Evolutionary conservation across 192 early-diverging fungal genomes (phyloP).

Genomic region (Irineochytrium annulatum): DNA sequence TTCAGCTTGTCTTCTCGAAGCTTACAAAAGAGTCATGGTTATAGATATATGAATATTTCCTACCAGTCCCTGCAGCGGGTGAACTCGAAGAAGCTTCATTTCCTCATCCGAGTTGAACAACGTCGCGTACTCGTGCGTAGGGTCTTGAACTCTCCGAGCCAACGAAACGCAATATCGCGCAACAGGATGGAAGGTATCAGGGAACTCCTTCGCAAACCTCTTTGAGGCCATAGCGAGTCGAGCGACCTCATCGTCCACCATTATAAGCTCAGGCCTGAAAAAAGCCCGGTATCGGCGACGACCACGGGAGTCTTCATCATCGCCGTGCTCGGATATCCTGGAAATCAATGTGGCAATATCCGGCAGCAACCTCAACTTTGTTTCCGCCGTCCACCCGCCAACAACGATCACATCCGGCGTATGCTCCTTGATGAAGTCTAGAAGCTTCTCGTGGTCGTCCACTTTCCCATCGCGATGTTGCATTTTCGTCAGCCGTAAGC

Average conservation of each 20-base stretch:
- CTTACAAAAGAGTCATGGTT: slow-evolving; percentile 4
- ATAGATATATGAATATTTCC: background rate
- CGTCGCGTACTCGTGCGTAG: slow-evolving; percentile 73
- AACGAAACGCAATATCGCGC: slow-evolving; percentile 86
- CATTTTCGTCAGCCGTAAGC: slow-evolving; percentile 52
- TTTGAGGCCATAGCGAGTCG: slow-evolving; percentile 78
- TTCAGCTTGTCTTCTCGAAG: slow-evolving; percentile 65
- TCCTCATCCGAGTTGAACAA: slow-evolving; percentile 57
- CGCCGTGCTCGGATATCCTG: slow-evolving; percentile 11
- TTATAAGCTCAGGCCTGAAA: slow-evolving; percentile 40
- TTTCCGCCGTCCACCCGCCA: slow-evolving; percentile 69
- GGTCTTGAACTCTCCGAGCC: slow-evolving; percentile 79
- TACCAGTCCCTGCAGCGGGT: slow-evolving; percentile 70
- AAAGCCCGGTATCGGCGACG: slow-evolving; percentile 3
- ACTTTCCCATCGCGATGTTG: slow-evolving; percentile 33
- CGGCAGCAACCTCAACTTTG: slow-evolving; percentile 66
- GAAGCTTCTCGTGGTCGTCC: slow-evolving; percentile 34
- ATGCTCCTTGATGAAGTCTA: slow-evolving; percentile 54
- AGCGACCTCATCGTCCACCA: slow-evolving; percentile 87
- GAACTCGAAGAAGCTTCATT: slow-evolving; percentile 52
- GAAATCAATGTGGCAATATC: slow-evolving; percentile 48
- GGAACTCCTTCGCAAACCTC: slow-evolving; percentile 65
- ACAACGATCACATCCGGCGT: slow-evolving; percentile 77
- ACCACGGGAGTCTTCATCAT: background rate
- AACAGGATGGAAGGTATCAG: slow-evolving; percentile 53